phyloP scores from a whole-genome alignment of 345 rosid genomes.

The Carallia brachiata region DNA sequence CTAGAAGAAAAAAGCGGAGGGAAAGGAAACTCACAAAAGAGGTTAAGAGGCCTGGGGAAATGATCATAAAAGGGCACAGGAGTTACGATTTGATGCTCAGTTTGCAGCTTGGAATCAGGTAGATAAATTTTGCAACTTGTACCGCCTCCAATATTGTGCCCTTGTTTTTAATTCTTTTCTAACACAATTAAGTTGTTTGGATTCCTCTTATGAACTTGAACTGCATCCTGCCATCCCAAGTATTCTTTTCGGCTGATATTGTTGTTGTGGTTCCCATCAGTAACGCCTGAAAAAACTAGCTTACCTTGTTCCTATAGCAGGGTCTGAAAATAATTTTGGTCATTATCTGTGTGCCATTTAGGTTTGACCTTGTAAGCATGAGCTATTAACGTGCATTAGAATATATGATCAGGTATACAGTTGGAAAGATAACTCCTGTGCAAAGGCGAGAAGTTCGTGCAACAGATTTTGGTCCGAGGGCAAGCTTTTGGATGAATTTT shows the following conservation, averaged over 20 bases:
- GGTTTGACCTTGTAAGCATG: slow-evolving; percentile 7
- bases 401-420: slow-evolving; percentile 70
- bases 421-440: slow-evolving; percentile 96
- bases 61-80: slow-evolving; percentile 91
- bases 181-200: neutral
- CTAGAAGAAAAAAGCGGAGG: slow-evolving; percentile 73
- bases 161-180: neutral
- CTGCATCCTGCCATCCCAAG: too few relatives aligned
- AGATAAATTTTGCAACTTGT: neutral
- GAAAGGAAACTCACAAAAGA: slow-evolving; percentile 72
- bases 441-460: slow-evolving; percentile 83
- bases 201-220: slow-evolving; percentile 1
- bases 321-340: neutral
- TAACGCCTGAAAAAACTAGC: too few relatives aligned
- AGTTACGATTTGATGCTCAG: slow-evolving; percentile 97
- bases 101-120: slow-evolving; percentile 98
- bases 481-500: slow-evolving; percentile 98
- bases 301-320: too few relatives aligned
- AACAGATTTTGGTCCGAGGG: slow-evolving; percentile 87
- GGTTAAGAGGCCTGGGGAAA: slow-evolving; percentile 88
- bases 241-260: too few relatives aligned
- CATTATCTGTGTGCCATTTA: slow-evolving; percentile 1
- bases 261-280: too few relatives aligned
- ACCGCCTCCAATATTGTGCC: neutral
- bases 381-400: slow-evolving; percentile 13